Percentiles rank a stretch among this genome's conserved stretches.
These are phyloP conservation scores for Nicotiana benthamiana DNA, from an alignment of 257 asterid species.

Conservation along the genomic window DNA sequence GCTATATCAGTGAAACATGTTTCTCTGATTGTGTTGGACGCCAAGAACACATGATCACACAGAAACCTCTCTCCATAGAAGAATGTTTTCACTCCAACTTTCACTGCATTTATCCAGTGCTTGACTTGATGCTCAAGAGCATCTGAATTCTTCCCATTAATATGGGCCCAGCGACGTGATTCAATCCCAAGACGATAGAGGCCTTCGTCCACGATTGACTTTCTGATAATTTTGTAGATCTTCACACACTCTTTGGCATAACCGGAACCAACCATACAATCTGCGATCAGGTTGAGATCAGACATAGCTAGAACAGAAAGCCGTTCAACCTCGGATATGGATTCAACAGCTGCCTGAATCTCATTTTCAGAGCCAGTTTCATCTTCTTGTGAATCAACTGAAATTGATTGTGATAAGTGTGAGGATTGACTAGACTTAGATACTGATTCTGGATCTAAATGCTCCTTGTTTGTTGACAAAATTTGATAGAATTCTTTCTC, in stretches of 20 bases:
- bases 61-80: slow-evolving; percentile 49
- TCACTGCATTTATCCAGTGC: slow-evolving; percentile 41
- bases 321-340: slow-evolving; percentile 24
- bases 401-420: slow-evolving; percentile 18
- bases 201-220: slow-evolving; percentile 49
- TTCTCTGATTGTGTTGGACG: slow-evolving; percentile 42
- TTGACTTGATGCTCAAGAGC: slow-evolving; percentile 30
- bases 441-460: slow-evolving; percentile 48
- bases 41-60: slow-evolving; percentile 47
- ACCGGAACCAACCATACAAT: slow-evolving; percentile 55
- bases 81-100: slow-evolving; percentile 37
- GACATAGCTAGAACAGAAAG: slow-evolving; percentile 29
- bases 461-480: slow-evolving; percentile 33
- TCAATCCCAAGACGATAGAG: slow-evolving; percentile 41
- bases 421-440: slow-evolving; percentile 33
- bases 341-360: slow-evolving; percentile 9
- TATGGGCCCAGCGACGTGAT: slow-evolving; percentile 25
- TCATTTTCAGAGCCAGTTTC: slow-evolving; percentile 14
- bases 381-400: slow-evolving; percentile 30
- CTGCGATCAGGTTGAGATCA: slow-evolving; percentile 52
- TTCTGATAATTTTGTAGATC: slow-evolving; percentile 38
- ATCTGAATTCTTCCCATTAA: slow-evolving; percentile 29
- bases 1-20: slow-evolving; percentile 40
- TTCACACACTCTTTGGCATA: slow-evolving; percentile 54
- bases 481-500: slow-evolving; percentile 52